Conservation (phyloP, 495 filamentous ascomycete species). For the Oleoguttula mirabilis region DNA sequence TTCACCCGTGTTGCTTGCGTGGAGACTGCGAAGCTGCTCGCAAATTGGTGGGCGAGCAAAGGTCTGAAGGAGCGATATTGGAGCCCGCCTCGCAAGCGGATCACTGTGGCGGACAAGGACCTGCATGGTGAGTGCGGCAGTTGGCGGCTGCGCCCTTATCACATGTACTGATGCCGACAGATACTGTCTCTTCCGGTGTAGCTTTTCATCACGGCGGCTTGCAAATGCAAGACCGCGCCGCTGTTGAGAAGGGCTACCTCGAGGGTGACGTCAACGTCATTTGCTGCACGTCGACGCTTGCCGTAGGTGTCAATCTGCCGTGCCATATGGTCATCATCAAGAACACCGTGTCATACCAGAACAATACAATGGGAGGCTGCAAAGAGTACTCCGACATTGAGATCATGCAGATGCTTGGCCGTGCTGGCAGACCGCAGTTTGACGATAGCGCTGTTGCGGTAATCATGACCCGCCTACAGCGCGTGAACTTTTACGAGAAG, state of each 20-base stretch:
- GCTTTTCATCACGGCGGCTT: slow-evolving; percentile 93
- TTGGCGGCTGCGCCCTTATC: background rate
- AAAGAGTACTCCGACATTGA: slow-evolving; percentile 85
- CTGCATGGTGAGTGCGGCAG: slow-evolving; percentile 38
- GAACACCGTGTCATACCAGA: slow-evolving; percentile 62
- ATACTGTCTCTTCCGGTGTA: slow-evolving; percentile 55
- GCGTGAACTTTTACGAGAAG: slow-evolving; percentile 61
- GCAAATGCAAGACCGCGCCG: slow-evolving; percentile 53
- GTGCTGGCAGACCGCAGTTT: slow-evolving; percentile 88
- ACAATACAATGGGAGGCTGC: slow-evolving; percentile 36
- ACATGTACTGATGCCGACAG: slow-evolving; percentile 27
- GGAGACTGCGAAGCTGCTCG: slow-evolving; percentile 60
- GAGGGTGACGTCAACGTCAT: slow-evolving; percentile 73
- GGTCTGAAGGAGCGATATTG: slow-evolving; percentile 49
- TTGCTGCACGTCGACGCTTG: slow-evolving; percentile 89
- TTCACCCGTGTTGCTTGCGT: slow-evolving; percentile 70
- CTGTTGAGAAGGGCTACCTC: slow-evolving; percentile 62
- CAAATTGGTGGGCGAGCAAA: slow-evolving; percentile 50
- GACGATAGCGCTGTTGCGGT: slow-evolving; percentile 74
- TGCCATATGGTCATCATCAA: slow-evolving; percentile 91
- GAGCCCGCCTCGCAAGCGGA: slow-evolving; percentile 45
- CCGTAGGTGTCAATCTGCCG: slow-evolving; percentile 86
- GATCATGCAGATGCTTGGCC: slow-evolving; percentile 96
- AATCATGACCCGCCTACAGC: slow-evolving; percentile 66
- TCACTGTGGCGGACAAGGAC: slow-evolving; percentile 51